Conservation (phyloP, 495 filamentous ascomycete genomes). For the Penicillium tannophilum region DNA sequence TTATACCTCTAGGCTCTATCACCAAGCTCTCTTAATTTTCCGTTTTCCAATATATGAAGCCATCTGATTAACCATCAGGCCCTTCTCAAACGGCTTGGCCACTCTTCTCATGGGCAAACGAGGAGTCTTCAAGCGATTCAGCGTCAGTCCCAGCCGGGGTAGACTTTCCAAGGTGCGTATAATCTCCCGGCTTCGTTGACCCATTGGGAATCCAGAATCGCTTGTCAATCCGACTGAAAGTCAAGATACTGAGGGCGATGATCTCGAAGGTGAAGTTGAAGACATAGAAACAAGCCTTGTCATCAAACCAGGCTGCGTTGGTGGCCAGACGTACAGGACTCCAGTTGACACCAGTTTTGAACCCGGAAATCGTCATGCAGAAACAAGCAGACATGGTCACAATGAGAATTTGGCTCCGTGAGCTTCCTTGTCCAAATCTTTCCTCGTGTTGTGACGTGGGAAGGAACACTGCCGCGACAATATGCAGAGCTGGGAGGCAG, state of each 20-base stretch:
- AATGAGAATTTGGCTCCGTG: slow-evolving; percentile 65
- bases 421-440: slow-evolving; percentile 70
- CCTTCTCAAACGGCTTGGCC: not conserved
- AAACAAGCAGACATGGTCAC: slow-evolving; percentile 56
- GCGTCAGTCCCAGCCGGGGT: not conserved
- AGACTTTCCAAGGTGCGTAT: not conserved
- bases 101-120: not conserved
- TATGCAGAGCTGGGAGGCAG: slow-evolving; percentile 68
- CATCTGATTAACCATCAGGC: no score
- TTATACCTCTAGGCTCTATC: no score
- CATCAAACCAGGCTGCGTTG: slow-evolving; percentile 68
- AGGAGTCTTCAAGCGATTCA: not conserved
- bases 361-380: slow-evolving; percentile 70
- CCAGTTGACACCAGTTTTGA: slow-evolving; percentile 63
- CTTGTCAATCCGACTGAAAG: slow-evolving; percentile 66
- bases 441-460: slow-evolving; percentile 54
- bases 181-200: not conserved
- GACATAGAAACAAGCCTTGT: slow-evolving; percentile 73
- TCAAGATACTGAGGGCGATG: slow-evolving; percentile 64
- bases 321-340: slow-evolving; percentile 48
- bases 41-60: no score
- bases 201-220: slow-evolving; percentile 64
- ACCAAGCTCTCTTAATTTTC: no score
- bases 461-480: slow-evolving; percentile 56
- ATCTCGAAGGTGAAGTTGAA: slow-evolving; percentile 79